Base-by-base conservation (phyloP, 257 asterid species). In the Solanum pennellii region DNA sequence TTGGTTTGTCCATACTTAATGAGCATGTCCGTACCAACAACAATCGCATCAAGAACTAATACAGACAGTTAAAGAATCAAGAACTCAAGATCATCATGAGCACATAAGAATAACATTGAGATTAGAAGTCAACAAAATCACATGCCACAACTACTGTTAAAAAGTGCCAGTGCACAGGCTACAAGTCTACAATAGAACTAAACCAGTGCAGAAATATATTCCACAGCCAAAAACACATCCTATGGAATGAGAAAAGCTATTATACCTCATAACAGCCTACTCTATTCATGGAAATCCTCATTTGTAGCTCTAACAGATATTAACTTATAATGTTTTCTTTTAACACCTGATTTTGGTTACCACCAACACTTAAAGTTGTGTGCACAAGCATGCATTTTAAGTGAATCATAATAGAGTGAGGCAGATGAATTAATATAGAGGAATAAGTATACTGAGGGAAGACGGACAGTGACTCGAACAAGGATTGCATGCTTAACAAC, bases 21-120 rank as follows among this genome's bases (percentile, higher is more conserved):
- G 89, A 97, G 85, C 99, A 97, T 93, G 89, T 97, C 99, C 94
- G 95, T 93, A 83, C 95, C 99, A 83, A 95, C 99, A 90, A 97
- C 92, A 91, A 95, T 89, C 69, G 97, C 99, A 96, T 97, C 99
- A 93, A 97, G 94, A 96, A 97, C 99, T 97, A 90, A 47, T 90
- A 72, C 29, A 83, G 62, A 41, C 33, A 79, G 97, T 97, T 92
- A 94, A 93, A 98, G 98, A 71, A 88, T 49, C 85, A 79, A 68
- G 52, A 85, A 45, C 44, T 41, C 65, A 80, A 75, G 71, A 86
- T 52, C 77, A 88, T 82, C 84, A 71, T 77, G 82, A 74, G 66
- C 65, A 75, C 85, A 35, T 82, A 86, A 88, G 66, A 80, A 47
- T 47, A 80, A 52, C 44, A 47, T 18, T 47, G 25, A 45, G 42